phyloP scores from a whole-genome alignment of 179 eudicot genomes.

The Beta corolliflora region DNA sequence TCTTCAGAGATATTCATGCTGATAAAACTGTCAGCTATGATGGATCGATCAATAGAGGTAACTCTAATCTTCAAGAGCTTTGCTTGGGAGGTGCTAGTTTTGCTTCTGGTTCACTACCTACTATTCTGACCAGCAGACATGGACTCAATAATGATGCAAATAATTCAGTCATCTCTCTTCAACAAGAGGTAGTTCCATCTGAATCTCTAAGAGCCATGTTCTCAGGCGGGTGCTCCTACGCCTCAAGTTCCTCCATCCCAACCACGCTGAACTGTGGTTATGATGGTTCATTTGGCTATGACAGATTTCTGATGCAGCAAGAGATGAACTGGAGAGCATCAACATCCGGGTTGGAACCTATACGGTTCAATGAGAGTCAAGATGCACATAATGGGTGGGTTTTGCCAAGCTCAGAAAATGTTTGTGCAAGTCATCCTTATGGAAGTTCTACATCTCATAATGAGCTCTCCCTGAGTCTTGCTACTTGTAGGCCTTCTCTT shows the following conservation, averaged over 20 bases:
- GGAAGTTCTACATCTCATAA: slow-evolving; percentile 42
- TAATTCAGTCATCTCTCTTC: slow-evolving; percentile 27
- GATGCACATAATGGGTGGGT: slow-evolving; percentile 41
- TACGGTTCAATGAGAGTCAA: slow-evolving; percentile 27
- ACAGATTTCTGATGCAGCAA: slow-evolving; percentile 34
- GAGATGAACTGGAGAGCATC: slow-evolving; percentile 39
- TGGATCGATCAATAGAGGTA: slow-evolving; percentile 24
- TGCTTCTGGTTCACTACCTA: slow-evolving; percentile 33
- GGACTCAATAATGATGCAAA: slow-evolving; percentile 25
- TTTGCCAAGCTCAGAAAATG: slow-evolving; percentile 32
- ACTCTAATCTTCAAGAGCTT: slow-evolving; percentile 29
- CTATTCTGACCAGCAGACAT: slow-evolving; percentile 28
- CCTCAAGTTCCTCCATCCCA: slow-evolving; percentile 35
- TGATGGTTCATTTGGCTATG: slow-evolving; percentile 36
- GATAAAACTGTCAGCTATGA: slow-evolving; percentile 22
- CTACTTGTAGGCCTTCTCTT: slow-evolving; percentile 49
- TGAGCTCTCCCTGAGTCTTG: slow-evolving; percentile 65
- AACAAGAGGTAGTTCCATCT: slow-evolving; percentile 27
- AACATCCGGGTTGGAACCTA: slow-evolving; percentile 32
- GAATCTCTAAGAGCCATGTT: slow-evolving; percentile 30
- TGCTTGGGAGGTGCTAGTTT: slow-evolving; percentile 34
- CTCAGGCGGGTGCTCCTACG: slow-evolving; percentile 35
- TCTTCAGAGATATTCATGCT: slow-evolving; percentile 25
- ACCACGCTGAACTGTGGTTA: slow-evolving; percentile 33
- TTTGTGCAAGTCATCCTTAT: slow-evolving; percentile 36